A percentile compares a stretch with the other conserved stretches of the same genome.
These are phyloP conservation scores for Moesziomyces parantarcticus DNA, from an alignment of 1,284 basidiomycete genomes.

Conservation along the genomic window DNA sequence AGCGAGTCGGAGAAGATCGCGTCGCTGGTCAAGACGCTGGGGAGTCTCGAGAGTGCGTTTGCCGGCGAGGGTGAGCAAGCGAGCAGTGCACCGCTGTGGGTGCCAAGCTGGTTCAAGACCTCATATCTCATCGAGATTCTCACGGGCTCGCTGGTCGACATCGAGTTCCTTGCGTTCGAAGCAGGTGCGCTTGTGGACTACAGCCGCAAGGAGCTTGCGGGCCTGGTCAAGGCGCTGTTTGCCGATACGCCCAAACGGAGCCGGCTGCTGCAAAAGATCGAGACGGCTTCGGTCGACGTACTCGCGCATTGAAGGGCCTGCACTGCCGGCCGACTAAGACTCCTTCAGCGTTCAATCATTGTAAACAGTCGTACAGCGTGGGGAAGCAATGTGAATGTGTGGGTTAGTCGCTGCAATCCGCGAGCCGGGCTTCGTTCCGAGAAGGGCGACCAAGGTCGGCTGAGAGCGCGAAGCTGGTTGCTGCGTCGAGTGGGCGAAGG, in stretches of 20 bases:
- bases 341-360: no score
- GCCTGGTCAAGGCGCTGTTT: conserved; percentile 86
- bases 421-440: no score
- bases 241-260: conserved; percentile 70
- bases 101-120: conserved; percentile 66
- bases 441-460: no score
- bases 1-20: conserved; percentile 85
- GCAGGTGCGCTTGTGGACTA: conserved; percentile 92
- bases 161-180: conserved; percentile 86
- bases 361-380: no score
- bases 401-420: no score
- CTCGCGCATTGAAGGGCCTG: conserved; percentile 17
- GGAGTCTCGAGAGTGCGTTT: conserved; percentile 81
- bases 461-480: background rate
- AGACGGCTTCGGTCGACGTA: conserved; percentile 35
- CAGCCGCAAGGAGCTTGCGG: conserved; percentile 81
- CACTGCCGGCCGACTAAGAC: no score
- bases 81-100: conserved; percentile 54
- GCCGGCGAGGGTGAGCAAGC: conserved; percentile 71
- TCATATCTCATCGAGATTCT: conserved; percentile 64
- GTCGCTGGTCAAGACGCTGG: conserved; percentile 80
- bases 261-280: conserved; percentile 56
- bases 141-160: conserved; percentile 73
- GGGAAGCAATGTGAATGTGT: no score
- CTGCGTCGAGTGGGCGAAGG: background rate